phyloP scores from a whole-genome alignment of 1,284 basidiomycete species.

The Takashimella tepidaria region DNA sequence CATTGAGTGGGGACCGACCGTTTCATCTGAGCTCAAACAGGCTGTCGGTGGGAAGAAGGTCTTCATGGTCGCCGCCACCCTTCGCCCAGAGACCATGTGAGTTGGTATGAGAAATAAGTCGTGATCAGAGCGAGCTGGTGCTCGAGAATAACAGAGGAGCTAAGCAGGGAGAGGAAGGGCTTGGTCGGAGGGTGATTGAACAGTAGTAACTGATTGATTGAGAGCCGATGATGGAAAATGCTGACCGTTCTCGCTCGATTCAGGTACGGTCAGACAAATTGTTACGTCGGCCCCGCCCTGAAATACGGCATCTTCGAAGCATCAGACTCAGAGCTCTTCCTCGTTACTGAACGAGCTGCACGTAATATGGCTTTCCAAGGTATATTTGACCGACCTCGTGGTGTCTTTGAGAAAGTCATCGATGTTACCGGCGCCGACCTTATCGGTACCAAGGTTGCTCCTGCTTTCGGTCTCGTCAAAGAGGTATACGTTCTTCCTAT shows the following conservation, averaged over 20 bases:
- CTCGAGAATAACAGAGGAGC: too few relatives aligned
- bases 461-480: slow-evolving; percentile 74
- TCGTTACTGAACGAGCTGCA: slow-evolving; percentile 84
- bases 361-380: slow-evolving; percentile 97
- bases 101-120: slow-evolving; percentile 26
- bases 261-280: slow-evolving; percentile 97
- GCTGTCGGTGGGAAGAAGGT: slow-evolving; percentile 71
- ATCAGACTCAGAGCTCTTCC: slow-evolving; percentile 78
- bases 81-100: slow-evolving; percentile 96
- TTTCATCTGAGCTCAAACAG: slow-evolving; percentile 60
- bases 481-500: slow-evolving; percentile 96
- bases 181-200: too few relatives aligned
- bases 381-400: slow-evolving; percentile 65
- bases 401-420: slow-evolving; percentile 65
- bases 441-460: slow-evolving; percentile 85
- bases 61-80: slow-evolving; percentile 88
- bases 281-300: slow-evolving; percentile 86
- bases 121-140: slow-evolving; percentile 18
- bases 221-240: neutral
- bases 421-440: slow-evolving; percentile 74
- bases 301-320: slow-evolving; percentile 89
- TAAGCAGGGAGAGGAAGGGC: too few relatives aligned
- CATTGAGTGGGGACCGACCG: slow-evolving; percentile 62
- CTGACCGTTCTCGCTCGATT: slow-evolving; percentile 13
- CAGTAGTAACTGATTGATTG: slow-evolving; percentile 11